These are phyloP conservation scores for Diplodia seriata DNA, from an alignment of 2,329 filamentous ascomycete genomes.

Conservation along the genomic window DNA sequence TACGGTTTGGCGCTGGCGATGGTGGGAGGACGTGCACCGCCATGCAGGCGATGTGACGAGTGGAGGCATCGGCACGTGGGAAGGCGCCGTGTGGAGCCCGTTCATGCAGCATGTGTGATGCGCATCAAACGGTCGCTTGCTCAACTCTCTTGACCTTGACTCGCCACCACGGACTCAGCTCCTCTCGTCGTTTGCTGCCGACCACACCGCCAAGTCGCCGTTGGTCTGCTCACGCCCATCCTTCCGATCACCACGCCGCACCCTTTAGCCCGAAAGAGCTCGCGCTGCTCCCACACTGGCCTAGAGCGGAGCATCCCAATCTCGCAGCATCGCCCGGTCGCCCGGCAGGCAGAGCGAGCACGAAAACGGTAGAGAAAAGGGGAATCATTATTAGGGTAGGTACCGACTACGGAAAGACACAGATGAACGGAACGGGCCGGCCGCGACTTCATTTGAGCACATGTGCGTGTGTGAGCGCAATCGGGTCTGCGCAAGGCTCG, in stretches of 20 bases:
- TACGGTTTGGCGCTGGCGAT: not conserved
- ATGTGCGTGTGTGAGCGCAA: too few species aligned
- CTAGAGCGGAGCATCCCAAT: constrained; percentile 11
- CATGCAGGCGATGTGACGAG: not conserved
- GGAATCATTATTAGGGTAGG: constrained; percentile 16
- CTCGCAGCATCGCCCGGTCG: not conserved
- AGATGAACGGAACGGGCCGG: constrained; percentile 18
- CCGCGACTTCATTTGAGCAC: not conserved
- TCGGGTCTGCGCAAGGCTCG: not conserved
- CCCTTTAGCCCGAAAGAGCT: not conserved
- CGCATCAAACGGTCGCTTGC: constrained; percentile 9
- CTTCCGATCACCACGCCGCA: not conserved
- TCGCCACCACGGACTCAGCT: not conserved
- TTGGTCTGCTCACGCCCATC: not conserved
- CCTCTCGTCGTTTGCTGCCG: not conserved
- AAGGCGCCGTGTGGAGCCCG: constrained; percentile 14
- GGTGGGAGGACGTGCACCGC: not conserved
- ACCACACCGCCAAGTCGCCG: not conserved
- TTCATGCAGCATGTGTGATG: constrained; percentile 8
- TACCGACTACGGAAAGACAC: not conserved
- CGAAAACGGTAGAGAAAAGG: not conserved
- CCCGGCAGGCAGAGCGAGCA: not conserved
- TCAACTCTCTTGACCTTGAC: not conserved
- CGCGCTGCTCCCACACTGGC: not conserved
- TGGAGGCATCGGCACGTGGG: constrained; percentile 21